Percentiles rank a stretch among this genome's conserved stretches.
Evolutionary conservation across 2,329 filamentous ascomycete species (phyloP).

Genomic region (Podosphaera xanthii): DNA sequence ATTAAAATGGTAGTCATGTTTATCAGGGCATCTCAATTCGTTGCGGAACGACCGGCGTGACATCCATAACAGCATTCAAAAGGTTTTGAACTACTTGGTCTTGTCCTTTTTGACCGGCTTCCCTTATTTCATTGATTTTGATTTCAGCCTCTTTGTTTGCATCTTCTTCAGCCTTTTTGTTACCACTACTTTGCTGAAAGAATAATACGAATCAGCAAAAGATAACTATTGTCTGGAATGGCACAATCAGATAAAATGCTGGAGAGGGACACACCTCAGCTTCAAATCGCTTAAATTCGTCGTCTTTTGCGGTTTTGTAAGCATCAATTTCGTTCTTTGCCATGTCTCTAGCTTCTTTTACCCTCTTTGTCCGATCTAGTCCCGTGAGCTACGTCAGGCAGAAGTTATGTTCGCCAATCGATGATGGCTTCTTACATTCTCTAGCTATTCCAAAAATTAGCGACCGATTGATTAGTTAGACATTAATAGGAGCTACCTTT

Average conservation of each 20-base stretch:
- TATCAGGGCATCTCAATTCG: slow-evolving; percentile 16
- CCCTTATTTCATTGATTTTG: slow-evolving; percentile 64
- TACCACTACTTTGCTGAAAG: slow-evolving; percentile 68
- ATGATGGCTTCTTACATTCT: slow-evolving; percentile 45
- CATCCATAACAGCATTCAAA: slow-evolving; percentile 63
- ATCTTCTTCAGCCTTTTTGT: slow-evolving; percentile 59
- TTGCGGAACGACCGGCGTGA: slow-evolving; percentile 44
- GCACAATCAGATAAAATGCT: background rate
- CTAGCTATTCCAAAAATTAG: slow-evolving; percentile 33
- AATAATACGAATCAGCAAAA: slow-evolving; percentile 3
- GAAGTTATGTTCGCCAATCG: background rate
- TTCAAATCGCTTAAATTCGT: slow-evolving; percentile 89
- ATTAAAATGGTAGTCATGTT: background rate
- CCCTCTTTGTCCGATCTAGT: slow-evolving; percentile 77
- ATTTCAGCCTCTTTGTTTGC: slow-evolving; percentile 60
- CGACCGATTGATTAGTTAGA: slow-evolving; percentile 2
- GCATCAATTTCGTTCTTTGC: slow-evolving; percentile 95
- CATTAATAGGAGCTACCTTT: slow-evolving; percentile 38
- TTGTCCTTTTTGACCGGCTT: slow-evolving; percentile 57
- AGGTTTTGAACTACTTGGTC: slow-evolving; percentile 63
- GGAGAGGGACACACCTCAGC: slow-evolving; percentile 26
- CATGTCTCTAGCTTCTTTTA: slow-evolving; percentile 88
- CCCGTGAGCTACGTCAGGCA: slow-evolving; percentile 11
- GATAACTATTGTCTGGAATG: background rate
- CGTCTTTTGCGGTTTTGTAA: slow-evolving; percentile 73